phyloP scores from a whole-genome alignment of 2,329 filamentous ascomycete genomes.

The Phialophora chinensis region DNA sequence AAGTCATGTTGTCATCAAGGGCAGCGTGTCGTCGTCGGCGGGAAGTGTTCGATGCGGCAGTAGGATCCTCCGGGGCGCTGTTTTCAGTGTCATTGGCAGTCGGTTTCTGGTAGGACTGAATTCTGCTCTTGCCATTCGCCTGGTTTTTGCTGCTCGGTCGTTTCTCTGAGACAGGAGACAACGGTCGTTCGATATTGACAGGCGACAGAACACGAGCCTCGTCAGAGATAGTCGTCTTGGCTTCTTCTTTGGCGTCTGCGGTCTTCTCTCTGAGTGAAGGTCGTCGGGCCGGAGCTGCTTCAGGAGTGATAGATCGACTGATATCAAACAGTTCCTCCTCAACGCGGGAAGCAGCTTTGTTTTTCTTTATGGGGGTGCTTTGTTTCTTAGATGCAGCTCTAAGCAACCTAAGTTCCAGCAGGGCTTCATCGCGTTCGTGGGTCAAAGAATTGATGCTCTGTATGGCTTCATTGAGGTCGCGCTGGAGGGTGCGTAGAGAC shows the following conservation, averaged over 20 bases:
- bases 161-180: slow-evolving; percentile 27
- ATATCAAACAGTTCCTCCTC: slow-evolving; percentile 40
- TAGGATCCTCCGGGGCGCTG: slow-evolving; percentile 36
- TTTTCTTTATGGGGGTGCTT: slow-evolving; percentile 29
- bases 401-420: slow-evolving; percentile 37
- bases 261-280: slow-evolving; percentile 23
- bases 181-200: slow-evolving; percentile 19
- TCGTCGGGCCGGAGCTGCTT: slow-evolving; percentile 27
- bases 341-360: slow-evolving; percentile 23
- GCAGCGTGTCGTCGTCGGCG: slow-evolving; percentile 57
- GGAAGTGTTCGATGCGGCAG: slow-evolving; percentile 55
- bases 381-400: slow-evolving; percentile 32
- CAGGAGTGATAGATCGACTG: slow-evolving; percentile 36
- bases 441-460: slow-evolving; percentile 38
- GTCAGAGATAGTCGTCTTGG: slow-evolving; percentile 35
- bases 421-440: slow-evolving; percentile 38
- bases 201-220: slow-evolving; percentile 38
- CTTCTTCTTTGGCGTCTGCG: slow-evolving; percentile 26
- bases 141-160: slow-evolving; percentile 17
- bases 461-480: slow-evolving; percentile 39
- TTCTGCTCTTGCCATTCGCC: slow-evolving; percentile 19
- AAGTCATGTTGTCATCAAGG: slow-evolving; percentile 62
- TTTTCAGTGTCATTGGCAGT: slow-evolving; percentile 37
- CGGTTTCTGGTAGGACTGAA: slow-evolving; percentile 29
- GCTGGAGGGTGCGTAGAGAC: slow-evolving; percentile 39